Evolutionary conservation across 75 land plant species (phyloP).

Genomic region (Pinus albicaulis): DNA sequence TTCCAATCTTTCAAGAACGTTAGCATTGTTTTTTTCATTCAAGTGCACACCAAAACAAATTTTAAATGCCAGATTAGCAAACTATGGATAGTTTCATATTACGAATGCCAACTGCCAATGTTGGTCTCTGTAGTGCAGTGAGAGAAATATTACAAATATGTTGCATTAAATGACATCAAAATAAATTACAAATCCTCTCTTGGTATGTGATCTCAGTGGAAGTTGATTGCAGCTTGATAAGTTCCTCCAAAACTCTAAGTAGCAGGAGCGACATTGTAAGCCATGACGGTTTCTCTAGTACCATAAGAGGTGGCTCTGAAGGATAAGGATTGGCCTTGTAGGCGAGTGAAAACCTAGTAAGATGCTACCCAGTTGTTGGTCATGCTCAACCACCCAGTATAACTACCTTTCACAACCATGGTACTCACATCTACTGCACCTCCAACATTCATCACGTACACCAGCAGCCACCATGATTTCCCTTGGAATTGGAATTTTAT

Average conservation of each 20-base stretch:
- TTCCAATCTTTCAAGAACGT: no score
- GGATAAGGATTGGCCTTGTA: constrained; percentile 52
- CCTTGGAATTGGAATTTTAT: not conserved
- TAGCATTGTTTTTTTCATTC: no score
- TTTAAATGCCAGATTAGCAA: no score
- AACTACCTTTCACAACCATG: constrained; percentile 15
- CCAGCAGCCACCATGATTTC: not conserved
- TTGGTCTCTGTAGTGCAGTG: no score
- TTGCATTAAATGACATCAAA: no score
- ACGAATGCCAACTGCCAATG: no score
- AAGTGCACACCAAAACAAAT: no score
- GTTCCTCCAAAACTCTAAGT: constrained; percentile 42
- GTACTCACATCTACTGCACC: constrained; percentile 23
- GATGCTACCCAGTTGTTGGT: not conserved
- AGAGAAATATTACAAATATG: no score
- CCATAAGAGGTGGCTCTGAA: constrained; percentile 42
- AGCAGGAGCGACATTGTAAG: constrained; percentile 46
- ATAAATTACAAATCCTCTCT: no score
- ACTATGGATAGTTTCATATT: no score
- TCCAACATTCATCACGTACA: constrained; percentile 8
- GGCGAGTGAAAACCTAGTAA: constrained; percentile 39
- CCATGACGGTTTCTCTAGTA: constrained; percentile 19
- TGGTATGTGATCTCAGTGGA: constrained; percentile 1
- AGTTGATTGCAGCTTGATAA: constrained; percentile 31
- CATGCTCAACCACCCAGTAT: not conserved